phyloP scores from a whole-genome alignment of 164 flowering plant genomes.

The Aristolochia fimbriata region DNA sequence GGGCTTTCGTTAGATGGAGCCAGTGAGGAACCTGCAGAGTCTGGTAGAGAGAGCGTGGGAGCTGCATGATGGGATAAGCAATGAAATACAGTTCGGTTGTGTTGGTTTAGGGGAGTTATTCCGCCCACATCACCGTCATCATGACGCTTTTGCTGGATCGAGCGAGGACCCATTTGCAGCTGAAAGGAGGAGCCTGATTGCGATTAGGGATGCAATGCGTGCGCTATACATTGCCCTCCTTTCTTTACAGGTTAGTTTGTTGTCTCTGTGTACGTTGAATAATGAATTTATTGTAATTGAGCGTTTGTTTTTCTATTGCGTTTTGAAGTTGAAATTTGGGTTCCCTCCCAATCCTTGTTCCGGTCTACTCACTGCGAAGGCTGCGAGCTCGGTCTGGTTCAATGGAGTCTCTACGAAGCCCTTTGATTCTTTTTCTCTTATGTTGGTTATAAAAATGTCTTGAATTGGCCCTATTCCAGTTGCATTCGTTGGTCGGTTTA shows the following conservation, averaged over 20 bases:
- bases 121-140: slow-evolving; percentile 2
- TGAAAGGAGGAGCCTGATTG: slow-evolving; percentile 15
- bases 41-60: slow-evolving; percentile 19
- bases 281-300: too few species aligned
- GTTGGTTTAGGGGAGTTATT: slow-evolving; percentile 9
- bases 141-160: slow-evolving; percentile 4
- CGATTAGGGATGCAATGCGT: slow-evolving; percentile 17
- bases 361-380: too few species aligned
- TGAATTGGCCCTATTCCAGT: too few species aligned
- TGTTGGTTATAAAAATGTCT: too few species aligned
- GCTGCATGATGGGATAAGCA: slow-evolving; percentile 10
- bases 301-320: too few species aligned
- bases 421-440: too few species aligned
- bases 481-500: too few species aligned
- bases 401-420: too few species aligned
- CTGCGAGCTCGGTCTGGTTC: too few species aligned
- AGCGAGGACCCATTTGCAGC: slow-evolving; percentile 14
- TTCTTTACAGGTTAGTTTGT: slow-evolving; percentile 9
- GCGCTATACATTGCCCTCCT: slow-evolving; percentile 10
- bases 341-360: too few species aligned
- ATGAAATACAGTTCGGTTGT: slow-evolving; percentile 11
- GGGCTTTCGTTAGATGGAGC: background rate
- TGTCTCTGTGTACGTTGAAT: background rate
- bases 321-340: too few species aligned
- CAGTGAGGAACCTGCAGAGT: slow-evolving; percentile 5